Conservation (phyloP, 108 stramenopile species). For the Cyclotella baltica region DNA sequence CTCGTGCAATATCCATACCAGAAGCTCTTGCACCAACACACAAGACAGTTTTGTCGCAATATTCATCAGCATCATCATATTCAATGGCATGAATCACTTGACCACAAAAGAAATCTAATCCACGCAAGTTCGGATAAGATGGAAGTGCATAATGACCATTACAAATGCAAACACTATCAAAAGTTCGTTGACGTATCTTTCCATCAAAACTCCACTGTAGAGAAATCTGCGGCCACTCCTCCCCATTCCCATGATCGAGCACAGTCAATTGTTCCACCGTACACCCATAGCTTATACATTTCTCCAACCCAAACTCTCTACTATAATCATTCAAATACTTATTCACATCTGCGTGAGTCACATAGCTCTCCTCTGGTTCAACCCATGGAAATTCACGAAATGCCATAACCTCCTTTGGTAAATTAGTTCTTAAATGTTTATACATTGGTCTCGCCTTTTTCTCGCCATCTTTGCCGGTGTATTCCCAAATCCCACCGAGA, state of each 20-base stretch:
- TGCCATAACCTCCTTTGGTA: conserved; percentile 88
- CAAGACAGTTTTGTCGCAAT: conserved; percentile 72
- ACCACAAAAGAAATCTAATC: conserved; percentile 63
- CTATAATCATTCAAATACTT: conserved; percentile 72
- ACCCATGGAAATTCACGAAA: conserved; percentile 83
- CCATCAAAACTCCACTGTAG: conserved; percentile 26
- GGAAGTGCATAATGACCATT: conserved; percentile 92
- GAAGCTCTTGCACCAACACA: conserved; percentile 91
- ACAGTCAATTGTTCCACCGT: conserved; percentile 68
- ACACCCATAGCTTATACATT: conserved; percentile 59
- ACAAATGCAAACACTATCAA: conserved; percentile 89
- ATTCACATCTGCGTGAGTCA: conserved; percentile 71
- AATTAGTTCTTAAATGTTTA: conserved; percentile 76
- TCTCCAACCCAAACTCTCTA: conserved; percentile 55
- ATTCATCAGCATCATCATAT: conserved; percentile 82
- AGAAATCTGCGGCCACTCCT: conserved; percentile 25
- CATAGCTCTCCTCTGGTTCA: conserved; percentile 58
- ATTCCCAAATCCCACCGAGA: conserved; percentile 79
- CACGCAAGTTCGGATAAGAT: conserved; percentile 62
- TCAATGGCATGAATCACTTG: conserved; percentile 79
- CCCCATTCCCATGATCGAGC: conserved; percentile 5
- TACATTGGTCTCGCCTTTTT: conserved; percentile 75
- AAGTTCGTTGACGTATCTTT: conserved; percentile 47
- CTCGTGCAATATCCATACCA: conserved; percentile 90
- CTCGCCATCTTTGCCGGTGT: conserved; percentile 7